phyloP scores from a whole-genome alignment of 225 moss, liverwort and hornwort species.

The Sphagnum tenellum region DNA sequence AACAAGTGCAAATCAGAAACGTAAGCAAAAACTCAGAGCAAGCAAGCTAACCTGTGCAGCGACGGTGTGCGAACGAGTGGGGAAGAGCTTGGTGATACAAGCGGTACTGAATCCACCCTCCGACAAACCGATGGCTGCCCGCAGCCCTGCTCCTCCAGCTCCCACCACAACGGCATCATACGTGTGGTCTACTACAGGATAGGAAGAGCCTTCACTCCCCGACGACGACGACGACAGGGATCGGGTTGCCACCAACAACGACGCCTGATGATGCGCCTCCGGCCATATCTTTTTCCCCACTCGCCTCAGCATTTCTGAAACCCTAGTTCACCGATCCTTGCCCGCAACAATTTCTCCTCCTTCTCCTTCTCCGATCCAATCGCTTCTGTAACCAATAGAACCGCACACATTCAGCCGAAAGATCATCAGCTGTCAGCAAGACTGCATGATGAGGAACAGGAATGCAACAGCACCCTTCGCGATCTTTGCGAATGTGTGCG shows the following conservation, averaged over 20 bases:
- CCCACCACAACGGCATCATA: conserved; percentile 94
- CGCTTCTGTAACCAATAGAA: too few relatives aligned
- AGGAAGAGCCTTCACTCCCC: conserved; percentile 13
- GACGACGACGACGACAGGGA: too few relatives aligned
- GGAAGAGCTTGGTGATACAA: conserved; percentile 95
- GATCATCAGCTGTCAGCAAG: too few relatives aligned
- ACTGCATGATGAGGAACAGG: too few relatives aligned
- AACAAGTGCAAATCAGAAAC: conserved; percentile 1
- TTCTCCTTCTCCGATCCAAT: too few relatives aligned
- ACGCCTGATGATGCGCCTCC: not conserved
- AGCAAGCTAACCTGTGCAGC: conserved; percentile 66
- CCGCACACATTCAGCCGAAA: too few relatives aligned
- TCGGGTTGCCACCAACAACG: conserved; percentile 11
- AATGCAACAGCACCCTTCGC: too few relatives aligned
- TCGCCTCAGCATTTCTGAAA: conserved; percentile 25
- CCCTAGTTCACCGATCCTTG: too few relatives aligned
- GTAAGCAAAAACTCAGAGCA: too few relatives aligned
- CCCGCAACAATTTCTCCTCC: too few relatives aligned
- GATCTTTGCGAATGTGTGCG: too few relatives aligned
- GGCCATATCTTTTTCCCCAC: conserved; percentile 21
- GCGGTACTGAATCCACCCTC: conserved; percentile 87
- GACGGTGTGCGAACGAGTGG: conserved; percentile 94
- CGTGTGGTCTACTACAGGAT: conserved; percentile 82
- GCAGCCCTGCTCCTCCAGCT: conserved; percentile 88
- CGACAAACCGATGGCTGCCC: conserved; percentile 91